Conservation (phyloP, 805 yeast genomes). For the Pichia nakasei region DNA sequence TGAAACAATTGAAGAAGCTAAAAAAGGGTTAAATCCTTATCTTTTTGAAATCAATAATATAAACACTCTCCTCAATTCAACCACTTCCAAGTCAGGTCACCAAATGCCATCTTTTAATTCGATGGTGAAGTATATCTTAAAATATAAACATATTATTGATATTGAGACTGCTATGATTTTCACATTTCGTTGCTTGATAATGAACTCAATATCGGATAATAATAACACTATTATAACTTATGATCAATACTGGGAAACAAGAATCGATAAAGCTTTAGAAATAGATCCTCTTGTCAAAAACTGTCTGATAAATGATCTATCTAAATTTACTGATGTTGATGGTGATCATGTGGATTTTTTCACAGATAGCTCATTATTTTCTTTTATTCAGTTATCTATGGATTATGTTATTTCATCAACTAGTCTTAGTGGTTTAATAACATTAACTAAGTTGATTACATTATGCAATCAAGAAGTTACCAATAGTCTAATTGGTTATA, state of each 20-base stretch:
- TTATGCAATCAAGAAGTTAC: constrained; percentile 15
- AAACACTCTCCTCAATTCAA: neutral
- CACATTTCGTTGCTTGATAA: constrained; percentile 49
- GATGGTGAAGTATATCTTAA: constrained; percentile 27
- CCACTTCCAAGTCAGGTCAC: constrained; percentile 10
- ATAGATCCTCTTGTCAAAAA: constrained; percentile 46
- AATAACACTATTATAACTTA: constrained; percentile 46
- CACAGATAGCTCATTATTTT: constrained; percentile 11
- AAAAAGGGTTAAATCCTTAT: constrained; percentile 73
- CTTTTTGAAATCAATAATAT: constrained; percentile 17
- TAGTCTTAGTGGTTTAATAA: constrained; percentile 9
- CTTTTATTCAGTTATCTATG: constrained; percentile 28
- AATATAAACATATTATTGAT: constrained; percentile 13
- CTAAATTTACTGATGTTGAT: constrained; percentile 10
- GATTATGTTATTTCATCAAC: constrained; percentile 11
- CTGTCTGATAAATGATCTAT: constrained; percentile 17
- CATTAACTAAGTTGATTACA: constrained; percentile 20
- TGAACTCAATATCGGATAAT: constrained; percentile 46
- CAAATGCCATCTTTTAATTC: constrained; percentile 48
- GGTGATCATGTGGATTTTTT: constrained; percentile 8
- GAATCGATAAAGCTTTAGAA: constrained; percentile 62
- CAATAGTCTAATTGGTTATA: constrained; percentile 7
- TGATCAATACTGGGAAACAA: constrained; percentile 67
- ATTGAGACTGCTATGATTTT: constrained; percentile 40
- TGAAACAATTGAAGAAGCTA: constrained; percentile 74